phyloP scores from a whole-genome alignment of 495 filamentous ascomycete genomes.

The Neurospora africana region DNA sequence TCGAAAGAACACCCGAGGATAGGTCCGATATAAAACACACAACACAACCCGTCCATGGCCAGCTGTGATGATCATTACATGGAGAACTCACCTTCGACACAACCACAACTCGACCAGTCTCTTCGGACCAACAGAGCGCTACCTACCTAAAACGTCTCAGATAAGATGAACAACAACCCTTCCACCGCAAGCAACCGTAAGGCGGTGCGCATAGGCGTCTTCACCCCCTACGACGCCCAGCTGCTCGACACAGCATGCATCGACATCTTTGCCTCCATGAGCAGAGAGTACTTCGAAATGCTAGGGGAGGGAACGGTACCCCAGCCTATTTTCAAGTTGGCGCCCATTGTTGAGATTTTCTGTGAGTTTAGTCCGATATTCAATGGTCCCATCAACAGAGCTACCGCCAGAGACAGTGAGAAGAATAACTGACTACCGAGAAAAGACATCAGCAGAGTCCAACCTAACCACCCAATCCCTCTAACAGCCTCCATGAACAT shows the following conservation, averaged over 20 bases:
- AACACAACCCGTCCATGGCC: background rate
- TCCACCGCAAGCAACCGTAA: background rate
- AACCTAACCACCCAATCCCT: constrained; percentile 15
- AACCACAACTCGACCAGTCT: background rate
- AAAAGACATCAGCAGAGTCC: constrained; percentile 30
- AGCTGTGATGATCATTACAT: background rate
- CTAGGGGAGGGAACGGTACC: constrained; percentile 19
- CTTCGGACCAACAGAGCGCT: background rate
- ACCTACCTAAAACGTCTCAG: background rate
- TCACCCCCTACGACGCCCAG: constrained; percentile 33
- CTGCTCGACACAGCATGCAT: constrained; percentile 39
- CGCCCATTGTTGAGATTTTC: constrained; percentile 30
- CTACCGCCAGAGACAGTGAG: background rate
- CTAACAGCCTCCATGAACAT: constrained; percentile 28
- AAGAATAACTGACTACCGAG: too few species aligned
- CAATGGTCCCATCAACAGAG: background rate
- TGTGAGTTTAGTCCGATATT: constrained; percentile 5
- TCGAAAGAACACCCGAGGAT: background rate
- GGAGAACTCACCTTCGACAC: background rate
- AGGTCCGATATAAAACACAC: background rate
- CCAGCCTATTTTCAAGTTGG: constrained; percentile 23
- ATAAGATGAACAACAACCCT: background rate
- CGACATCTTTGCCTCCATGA: constrained; percentile 37
- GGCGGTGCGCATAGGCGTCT: constrained; percentile 33
- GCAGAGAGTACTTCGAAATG: constrained; percentile 32